Evolutionary conservation across 306 rosid genomes (phyloP).

Genomic region (Rosa persica): DNA sequence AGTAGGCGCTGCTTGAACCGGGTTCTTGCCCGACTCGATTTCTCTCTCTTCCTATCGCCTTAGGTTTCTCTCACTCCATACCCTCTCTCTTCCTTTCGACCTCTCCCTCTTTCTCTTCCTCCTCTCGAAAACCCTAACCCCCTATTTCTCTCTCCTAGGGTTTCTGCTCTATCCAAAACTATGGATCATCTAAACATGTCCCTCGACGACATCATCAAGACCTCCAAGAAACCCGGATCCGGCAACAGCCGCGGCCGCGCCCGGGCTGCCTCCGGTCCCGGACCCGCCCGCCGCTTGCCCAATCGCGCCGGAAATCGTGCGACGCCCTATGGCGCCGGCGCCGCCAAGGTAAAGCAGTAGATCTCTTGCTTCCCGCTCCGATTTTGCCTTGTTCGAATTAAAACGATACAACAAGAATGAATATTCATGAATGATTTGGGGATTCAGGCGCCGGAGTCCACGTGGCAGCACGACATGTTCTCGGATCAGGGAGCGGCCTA

Average conservation of each 20-base stretch:
- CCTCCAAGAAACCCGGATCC: constrained; percentile 81
- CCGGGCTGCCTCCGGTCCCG: constrained; percentile 57
- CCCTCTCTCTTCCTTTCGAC: background rate
- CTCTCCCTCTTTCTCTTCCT: background rate
- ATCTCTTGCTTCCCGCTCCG: constrained; percentile 19
- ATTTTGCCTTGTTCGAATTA: constrained; percentile 13
- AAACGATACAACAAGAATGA: background rate
- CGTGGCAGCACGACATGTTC: constrained; percentile 90
- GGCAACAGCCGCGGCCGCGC: constrained; percentile 47
- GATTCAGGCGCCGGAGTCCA: constrained; percentile 81
- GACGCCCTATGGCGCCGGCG: constrained; percentile 51
- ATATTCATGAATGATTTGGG: constrained; percentile 17
- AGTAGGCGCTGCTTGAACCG: background rate
- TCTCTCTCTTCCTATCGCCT: background rate
- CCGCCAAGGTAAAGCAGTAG: constrained; percentile 48
- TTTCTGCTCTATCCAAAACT: constrained; percentile 31
- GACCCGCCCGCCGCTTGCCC: constrained; percentile 78
- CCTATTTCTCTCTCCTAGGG: constrained; percentile 22
- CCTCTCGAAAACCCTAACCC: background rate
- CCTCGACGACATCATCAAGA: constrained; percentile 86
- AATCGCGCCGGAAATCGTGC: constrained; percentile 64
- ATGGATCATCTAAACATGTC: constrained; percentile 79
- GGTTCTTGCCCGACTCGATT: background rate
- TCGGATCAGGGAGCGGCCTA: constrained; percentile 52
- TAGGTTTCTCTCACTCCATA: background rate